phyloP scores from a whole-genome alignment of 306 rosid genomes.

The Medicago ruthenica region DNA sequence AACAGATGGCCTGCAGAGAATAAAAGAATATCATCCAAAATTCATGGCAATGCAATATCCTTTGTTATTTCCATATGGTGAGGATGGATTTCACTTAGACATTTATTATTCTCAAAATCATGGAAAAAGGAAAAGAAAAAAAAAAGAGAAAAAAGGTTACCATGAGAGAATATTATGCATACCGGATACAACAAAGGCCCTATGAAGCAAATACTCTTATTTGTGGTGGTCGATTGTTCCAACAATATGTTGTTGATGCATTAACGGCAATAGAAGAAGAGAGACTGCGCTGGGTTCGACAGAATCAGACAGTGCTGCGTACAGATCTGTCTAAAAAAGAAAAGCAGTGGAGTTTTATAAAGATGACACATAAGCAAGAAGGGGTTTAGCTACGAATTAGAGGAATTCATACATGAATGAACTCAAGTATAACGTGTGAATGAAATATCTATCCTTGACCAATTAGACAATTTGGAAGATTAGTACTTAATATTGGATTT shows the following conservation, averaged over 20 bases:
- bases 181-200: not conserved
- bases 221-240: not conserved
- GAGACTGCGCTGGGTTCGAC: not conserved
- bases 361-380: no score
- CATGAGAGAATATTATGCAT: constrained; percentile 24
- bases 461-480: no score
- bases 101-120: not conserved
- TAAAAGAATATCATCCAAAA: not conserved
- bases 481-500: no score
- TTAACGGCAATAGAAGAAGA: not conserved
- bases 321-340: not conserved
- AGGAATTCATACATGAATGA: no score
- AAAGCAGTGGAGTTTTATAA: no score
- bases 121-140: not conserved
- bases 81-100: constrained; percentile 1
- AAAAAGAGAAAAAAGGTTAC: not conserved
- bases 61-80: constrained; percentile 9
- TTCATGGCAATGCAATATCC: constrained; percentile 30
- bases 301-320: not conserved
- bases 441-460: no score
- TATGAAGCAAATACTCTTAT: not conserved
- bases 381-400: no score
- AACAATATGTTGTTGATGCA: constrained; percentile 15
- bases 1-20: not conserved
- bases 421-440: no score